Base-by-base conservation (phyloP, 371 early-diverging fungal genomes). In the Umbelopsis sp. region DNA sequence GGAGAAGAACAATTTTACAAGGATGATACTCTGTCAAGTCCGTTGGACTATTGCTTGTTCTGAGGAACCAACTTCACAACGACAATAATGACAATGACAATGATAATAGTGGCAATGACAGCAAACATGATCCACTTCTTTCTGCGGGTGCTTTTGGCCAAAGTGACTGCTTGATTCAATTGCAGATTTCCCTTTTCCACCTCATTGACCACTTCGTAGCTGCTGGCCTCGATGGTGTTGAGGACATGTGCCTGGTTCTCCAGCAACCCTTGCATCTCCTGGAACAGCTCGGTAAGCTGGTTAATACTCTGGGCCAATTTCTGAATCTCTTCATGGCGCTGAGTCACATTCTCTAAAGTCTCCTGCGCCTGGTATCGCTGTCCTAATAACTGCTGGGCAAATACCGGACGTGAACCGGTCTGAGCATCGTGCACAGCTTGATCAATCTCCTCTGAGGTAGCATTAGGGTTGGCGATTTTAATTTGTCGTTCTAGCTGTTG, bases 71-170 rank as follows among this genome's bases (percentile, higher is more conserved):
- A 68, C n/a, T 74, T 63, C 11, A 75, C 75, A 41, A 69, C 69
- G 14, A 83, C 51, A 18, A 83, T 72, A 63, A 83, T 80, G 24
- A 76, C 75, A 41, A 83, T 65, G 35, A 83, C 76, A 51, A 83
- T 77, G 44, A 83, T n/a, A 48, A 83, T 81, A 18, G 75, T 67
- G 2, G 73, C 65, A 65, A 76, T 74, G 50, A 83, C 81, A 72
- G 73, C 74, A 63, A 83, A 80, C 51, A 81, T 81, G 25, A 83
- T 83, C 78, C 80, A 83, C 69, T 83, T 83, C 75, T 83, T 83
- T 53, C 74, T 70, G 22, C 84, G 76, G 25, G 81, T 83, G 41
- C 76, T 65, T 37, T 63, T 71, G 6, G 84, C 84, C 50, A 69
- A 71, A 1, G 63, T 45, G 25, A 76, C 71, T 6, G 84, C 84